These are phyloP conservation scores for Didymella segeticola DNA, from an alignment of 2,329 filamentous ascomycete species.

Conservation along the genomic window DNA sequence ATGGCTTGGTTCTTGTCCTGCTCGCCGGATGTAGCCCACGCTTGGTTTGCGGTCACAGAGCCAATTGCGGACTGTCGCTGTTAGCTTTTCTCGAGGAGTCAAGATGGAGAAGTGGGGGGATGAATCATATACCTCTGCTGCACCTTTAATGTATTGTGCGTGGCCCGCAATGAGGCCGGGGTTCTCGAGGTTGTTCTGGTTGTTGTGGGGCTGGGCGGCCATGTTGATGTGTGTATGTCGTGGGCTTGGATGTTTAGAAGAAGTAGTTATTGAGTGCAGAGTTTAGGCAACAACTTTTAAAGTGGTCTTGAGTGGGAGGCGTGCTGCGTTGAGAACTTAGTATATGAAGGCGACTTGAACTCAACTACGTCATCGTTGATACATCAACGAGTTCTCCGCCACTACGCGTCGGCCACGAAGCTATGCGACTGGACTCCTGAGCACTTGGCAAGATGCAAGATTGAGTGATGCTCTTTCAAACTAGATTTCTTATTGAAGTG, in stretches of 20 bases:
- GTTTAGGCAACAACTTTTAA: too few species aligned
- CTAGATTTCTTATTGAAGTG: too few species aligned
- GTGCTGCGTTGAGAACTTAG: background rate
- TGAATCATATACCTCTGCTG: slow-evolving; percentile 62
- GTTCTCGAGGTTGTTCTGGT: slow-evolving; percentile 43
- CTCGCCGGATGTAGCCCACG: slow-evolving; percentile 69
- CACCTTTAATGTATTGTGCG: slow-evolving; percentile 72
- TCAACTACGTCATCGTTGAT: slow-evolving; percentile 13
- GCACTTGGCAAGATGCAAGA: too few species aligned
- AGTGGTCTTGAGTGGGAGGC: background rate
- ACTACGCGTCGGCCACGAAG: slow-evolving; percentile 5
- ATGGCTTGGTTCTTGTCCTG: slow-evolving; percentile 69
- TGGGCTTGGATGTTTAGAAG: background rate
- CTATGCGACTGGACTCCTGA: background rate
- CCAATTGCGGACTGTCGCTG: slow-evolving; percentile 64
- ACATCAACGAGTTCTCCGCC: background rate
- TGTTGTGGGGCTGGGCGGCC: slow-evolving; percentile 24
- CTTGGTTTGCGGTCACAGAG: slow-evolving; percentile 65
- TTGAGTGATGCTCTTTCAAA: too few species aligned
- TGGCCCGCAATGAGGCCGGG: slow-evolving; percentile 69
- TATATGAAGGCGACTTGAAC: slow-evolving; percentile 5
- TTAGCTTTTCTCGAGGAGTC: background rate
- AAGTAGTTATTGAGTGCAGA: too few species aligned
- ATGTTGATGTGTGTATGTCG: slow-evolving; percentile 18
- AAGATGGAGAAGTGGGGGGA: background rate